Evolutionary conservation across 495 filamentous ascomycete species (phyloP).

Genomic region (Penicillium crystallinum): DNA sequence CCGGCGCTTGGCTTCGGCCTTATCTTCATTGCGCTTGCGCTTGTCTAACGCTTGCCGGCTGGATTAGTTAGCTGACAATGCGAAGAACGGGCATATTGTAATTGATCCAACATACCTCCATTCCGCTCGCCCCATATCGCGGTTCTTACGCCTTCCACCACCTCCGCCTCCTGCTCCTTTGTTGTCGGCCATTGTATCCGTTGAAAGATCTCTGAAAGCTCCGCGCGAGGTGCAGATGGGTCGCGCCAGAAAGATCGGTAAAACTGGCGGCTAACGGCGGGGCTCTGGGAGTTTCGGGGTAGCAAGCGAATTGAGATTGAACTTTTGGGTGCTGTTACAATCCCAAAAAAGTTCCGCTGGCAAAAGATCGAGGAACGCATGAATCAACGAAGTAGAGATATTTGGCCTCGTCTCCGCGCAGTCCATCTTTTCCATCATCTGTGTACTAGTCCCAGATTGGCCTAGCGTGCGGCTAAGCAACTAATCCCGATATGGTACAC

Average conservation of each 20-base stretch:
- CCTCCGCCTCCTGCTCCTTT: conserved; percentile 31
- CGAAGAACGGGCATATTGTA: conserved; percentile 3
- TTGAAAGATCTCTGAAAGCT: conserved; percentile 21
- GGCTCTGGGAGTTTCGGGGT: background rate
- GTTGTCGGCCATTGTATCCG: conserved; percentile 39
- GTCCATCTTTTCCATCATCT: conserved; percentile 1
- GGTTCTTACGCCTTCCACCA: conserved; percentile 51
- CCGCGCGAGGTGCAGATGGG: conserved; percentile 9
- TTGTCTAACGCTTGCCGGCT: conserved; percentile 60
- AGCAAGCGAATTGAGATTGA: background rate
- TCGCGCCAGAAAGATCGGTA: conserved; percentile 6
- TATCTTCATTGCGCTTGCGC: conserved; percentile 53
- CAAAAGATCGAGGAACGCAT: conserved; percentile 18
- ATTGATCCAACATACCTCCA: conserved; percentile 49
- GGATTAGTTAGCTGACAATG: conserved; percentile 52
- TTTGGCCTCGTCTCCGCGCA: background rate
- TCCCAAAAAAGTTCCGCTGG: conserved; percentile 12
- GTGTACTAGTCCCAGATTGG: conserved; percentile 1
- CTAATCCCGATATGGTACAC: background rate
- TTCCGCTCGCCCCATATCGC: conserved; percentile 61
- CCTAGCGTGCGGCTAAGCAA: background rate
- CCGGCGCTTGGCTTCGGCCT: conserved; percentile 55
- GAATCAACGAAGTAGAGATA: conserved; percentile 6
- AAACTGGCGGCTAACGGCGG: background rate
- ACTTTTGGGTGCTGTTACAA: background rate